Conservation (phyloP, 495 filamentous ascomycete species). For the Penicillium odoratum region DNA sequence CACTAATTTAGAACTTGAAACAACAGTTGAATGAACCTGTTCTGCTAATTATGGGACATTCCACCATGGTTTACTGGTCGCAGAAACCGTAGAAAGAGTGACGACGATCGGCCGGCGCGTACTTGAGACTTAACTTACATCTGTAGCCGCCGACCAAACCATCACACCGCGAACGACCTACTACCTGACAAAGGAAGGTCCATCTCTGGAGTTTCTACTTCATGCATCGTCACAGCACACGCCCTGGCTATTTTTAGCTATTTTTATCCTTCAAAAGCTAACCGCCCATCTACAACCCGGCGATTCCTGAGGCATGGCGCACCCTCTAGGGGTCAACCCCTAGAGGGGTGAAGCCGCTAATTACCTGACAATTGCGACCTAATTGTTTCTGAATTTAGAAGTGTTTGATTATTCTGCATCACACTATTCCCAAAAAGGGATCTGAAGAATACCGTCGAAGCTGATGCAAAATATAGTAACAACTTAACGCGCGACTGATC, state of each 20-base stretch:
- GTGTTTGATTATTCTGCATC: conserved; percentile 24
- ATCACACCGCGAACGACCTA: conserved; percentile 21
- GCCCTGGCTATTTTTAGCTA: conserved; percentile 28
- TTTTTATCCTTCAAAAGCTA: conserved; percentile 1
- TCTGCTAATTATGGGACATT: conserved; percentile 32
- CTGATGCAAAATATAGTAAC: conserved; percentile 49
- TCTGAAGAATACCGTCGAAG: conserved; percentile 33
- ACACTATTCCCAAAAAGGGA: conserved; percentile 28
- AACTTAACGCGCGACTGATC: conserved; percentile 45
- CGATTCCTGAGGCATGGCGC: conserved; percentile 28
- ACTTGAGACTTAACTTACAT: conserved; percentile 23
- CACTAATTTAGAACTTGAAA: conserved; percentile 10
- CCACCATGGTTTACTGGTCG: conserved; percentile 1
- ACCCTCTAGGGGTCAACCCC: conserved; percentile 3
- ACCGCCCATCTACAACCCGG: conserved; percentile 20
- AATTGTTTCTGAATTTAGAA: conserved; percentile 46
- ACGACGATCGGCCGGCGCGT: conserved; percentile 29
- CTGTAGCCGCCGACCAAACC: conserved; percentile 27
- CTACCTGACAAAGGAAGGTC: not conserved
- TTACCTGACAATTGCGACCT: conserved; percentile 28
- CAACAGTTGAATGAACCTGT: conserved; percentile 3
- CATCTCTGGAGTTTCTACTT: conserved; percentile 5
- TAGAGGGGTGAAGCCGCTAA: conserved; percentile 22
- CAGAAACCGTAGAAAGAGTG: conserved; percentile 5
- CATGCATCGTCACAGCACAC: conserved; percentile 19